A percentile compares a stretch with the other conserved stretches of the same genome.
phyloP scores from a whole-genome alignment of 345 rosid genomes.

The Populus tremula region DNA sequence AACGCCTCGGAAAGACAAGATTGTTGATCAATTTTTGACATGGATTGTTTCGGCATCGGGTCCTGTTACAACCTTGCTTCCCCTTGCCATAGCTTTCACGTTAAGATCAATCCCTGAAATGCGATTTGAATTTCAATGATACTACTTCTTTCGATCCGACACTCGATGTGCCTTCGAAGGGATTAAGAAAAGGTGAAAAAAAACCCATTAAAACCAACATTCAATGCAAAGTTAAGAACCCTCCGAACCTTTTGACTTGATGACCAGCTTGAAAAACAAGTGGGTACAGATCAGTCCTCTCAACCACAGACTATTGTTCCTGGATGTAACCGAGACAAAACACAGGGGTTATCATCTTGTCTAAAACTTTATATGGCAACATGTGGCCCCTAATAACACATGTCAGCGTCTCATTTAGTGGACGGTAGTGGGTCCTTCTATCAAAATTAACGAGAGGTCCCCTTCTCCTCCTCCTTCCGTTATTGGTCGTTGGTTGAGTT shows the following conservation, averaged over 20 bases:
- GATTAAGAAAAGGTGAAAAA: not conserved
- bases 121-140: not conserved
- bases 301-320: not conserved
- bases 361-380: not conserved
- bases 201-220: too few species aligned
- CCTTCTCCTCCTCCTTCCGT: slow-evolving; percentile 6
- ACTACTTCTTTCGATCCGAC: not conserved
- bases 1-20: not conserved
- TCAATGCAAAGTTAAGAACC: not conserved
- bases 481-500: slow-evolving; percentile 27
- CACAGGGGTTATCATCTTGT: not conserved
- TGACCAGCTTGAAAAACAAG: not conserved
- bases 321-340: slow-evolving; percentile 3
- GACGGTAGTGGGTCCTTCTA: slow-evolving; percentile 12
- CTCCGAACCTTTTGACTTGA: not conserved
- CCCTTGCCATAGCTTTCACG: not conserved
- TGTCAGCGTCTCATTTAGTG: slow-evolving; percentile 15
- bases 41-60: not conserved
- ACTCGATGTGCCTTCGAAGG: too few species aligned
- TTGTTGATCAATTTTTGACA: not conserved
- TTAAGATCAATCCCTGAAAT: not conserved
- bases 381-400: slow-evolving; percentile 8
- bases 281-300: not conserved
- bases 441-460: too few species aligned
- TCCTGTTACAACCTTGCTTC: not conserved